phyloP scores from a whole-genome alignment of 2,329 filamentous ascomycete species.

The Lasiodiplodia citricola region DNA sequence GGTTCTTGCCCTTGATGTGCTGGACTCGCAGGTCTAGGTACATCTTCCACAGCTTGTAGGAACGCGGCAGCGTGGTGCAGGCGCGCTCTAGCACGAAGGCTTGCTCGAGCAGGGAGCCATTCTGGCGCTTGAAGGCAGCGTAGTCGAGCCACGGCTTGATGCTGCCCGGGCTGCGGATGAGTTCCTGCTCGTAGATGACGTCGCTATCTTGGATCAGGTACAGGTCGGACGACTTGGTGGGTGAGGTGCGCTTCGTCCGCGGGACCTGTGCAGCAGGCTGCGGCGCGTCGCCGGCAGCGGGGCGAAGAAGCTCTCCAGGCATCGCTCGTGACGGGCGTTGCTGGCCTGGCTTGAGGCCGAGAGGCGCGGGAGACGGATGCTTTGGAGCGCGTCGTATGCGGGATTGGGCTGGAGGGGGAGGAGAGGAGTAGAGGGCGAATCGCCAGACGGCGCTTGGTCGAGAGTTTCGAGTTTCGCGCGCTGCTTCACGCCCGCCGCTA shows the following conservation, averaged over 20 bases:
- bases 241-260: slow-evolving; percentile 34
- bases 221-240: slow-evolving; percentile 45
- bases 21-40: slow-evolving; percentile 85
- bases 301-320: slow-evolving; percentile 51
- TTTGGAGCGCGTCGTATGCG: slow-evolving; percentile 6
- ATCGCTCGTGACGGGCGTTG: slow-evolving; percentile 41
- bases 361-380: slow-evolving; percentile 27
- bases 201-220: slow-evolving; percentile 77
- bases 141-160: slow-evolving; percentile 96
- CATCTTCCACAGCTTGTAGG: slow-evolving; percentile 98
- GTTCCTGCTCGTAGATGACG: slow-evolving; percentile 94
- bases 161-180: slow-evolving; percentile 81
- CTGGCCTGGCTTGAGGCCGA: slow-evolving; percentile 39
- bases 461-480: slow-evolving; percentile 24
- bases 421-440: not conserved
- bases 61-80: slow-evolving; percentile 85
- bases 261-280: slow-evolving; percentile 14
- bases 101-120: slow-evolving; percentile 85
- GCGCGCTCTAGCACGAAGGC: slow-evolving; percentile 88
- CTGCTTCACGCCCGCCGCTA: slow-evolving; percentile 6
- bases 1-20: slow-evolving; percentile 82
- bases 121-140: slow-evolving; percentile 85
- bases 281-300: slow-evolving; percentile 26
- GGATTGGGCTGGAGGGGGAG: slow-evolving; percentile 8
- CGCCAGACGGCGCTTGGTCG: slow-evolving; percentile 10